Base-by-base conservation (phyloP, 768 basidiomycete species). In the Galerina marginata region DNA sequence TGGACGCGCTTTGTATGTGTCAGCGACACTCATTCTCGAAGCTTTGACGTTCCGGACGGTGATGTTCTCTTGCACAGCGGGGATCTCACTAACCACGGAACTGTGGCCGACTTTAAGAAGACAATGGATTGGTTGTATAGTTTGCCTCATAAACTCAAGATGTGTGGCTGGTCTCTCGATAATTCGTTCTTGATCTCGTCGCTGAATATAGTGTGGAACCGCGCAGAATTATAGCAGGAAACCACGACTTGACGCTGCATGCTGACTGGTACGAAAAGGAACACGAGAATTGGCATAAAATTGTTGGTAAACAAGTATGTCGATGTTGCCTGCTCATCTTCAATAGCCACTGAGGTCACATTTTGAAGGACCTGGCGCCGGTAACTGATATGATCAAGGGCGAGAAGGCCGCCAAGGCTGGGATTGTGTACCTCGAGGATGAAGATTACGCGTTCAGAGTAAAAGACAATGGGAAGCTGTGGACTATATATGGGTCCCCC, bases 401-500 rank as follows among this genome's bases (percentile, higher is more conserved):
- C 1, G 55, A 62, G 2, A 58, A 66, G 10, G 79, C 79, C 2
- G 66, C 47, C 12, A 62, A 64, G 9, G 68, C 83, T 4, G 83
- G 84, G 3, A 65, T 88, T 9, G 67, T 85, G 3, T 89, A 90
- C 64, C 80, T 90, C 4, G 79, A 87, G 63, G 75, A 87, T 56
- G 76, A 83, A 58, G 53, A 71, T 0, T 71, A 81, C 51, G 69
- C 69, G 20, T 77, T 87, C 68, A 61, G 72, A 48, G 59, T 71
- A 0, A 71, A 68, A 26, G 72, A 76, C 16, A 68, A 64, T 6
- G 77, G 86, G 2, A 77, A 75, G 43, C 70, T 61, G 2, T 90
- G 88, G 89, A 81, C 77, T 46, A 78, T 88, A 2, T 88, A 87
- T 70, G 89, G 89, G 0, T 88, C 88, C 15, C 89, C 89, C 9